A percentile compares a stretch with the other conserved stretches of the same genome.
These are phyloP conservation scores for Ophiobolus disseminans DNA, from an alignment of 2,329 filamentous ascomycete genomes.

Conservation along the genomic window DNA sequence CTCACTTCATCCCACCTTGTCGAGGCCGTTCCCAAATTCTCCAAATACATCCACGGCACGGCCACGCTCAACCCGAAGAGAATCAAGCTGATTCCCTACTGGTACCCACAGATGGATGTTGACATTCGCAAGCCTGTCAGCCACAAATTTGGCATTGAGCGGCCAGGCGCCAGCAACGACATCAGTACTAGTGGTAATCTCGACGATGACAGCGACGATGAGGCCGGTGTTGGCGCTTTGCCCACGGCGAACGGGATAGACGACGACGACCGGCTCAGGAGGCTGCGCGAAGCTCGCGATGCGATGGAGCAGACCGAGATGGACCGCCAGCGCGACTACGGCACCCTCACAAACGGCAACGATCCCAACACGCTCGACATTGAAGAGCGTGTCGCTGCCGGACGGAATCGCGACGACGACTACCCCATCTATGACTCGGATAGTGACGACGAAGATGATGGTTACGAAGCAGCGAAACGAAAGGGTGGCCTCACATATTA, in stretches of 20 bases:
- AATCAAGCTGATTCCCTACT: conserved; percentile 92
- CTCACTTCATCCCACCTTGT: conserved; percentile 92
- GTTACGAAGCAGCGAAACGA: conserved; percentile 77
- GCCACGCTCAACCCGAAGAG: conserved; percentile 84
- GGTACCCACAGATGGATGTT: conserved; percentile 98
- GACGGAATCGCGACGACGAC: conserved; percentile 69
- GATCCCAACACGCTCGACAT: conserved; percentile 67
- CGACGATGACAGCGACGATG: conserved; percentile 75
- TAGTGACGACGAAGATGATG: conserved; percentile 78
- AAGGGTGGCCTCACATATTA: conserved; percentile 80
- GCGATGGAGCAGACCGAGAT: conserved; percentile 60
- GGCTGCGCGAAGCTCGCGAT: conserved; percentile 59
- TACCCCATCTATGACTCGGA: conserved; percentile 92
- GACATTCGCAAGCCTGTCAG: conserved; percentile 93
- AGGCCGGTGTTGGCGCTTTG: conserved; percentile 48
- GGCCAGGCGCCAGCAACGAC: conserved; percentile 75
- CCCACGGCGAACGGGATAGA: conserved; percentile 39
- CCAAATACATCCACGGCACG: conserved; percentile 97
- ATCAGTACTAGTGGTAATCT: conserved; percentile 79
- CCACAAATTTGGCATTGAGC: conserved; percentile 88
- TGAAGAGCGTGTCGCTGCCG: conserved; percentile 79
- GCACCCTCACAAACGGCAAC: conserved; percentile 48
- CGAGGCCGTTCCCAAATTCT: conserved; percentile 98
- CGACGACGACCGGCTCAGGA: conserved; percentile 54
- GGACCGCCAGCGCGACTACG: conserved; percentile 57